Percentiles rank a stretch among this genome's conserved stretches.
Conservation (phyloP, 208 protist genomes). For the Acanthamoeba healyi region DNA sequence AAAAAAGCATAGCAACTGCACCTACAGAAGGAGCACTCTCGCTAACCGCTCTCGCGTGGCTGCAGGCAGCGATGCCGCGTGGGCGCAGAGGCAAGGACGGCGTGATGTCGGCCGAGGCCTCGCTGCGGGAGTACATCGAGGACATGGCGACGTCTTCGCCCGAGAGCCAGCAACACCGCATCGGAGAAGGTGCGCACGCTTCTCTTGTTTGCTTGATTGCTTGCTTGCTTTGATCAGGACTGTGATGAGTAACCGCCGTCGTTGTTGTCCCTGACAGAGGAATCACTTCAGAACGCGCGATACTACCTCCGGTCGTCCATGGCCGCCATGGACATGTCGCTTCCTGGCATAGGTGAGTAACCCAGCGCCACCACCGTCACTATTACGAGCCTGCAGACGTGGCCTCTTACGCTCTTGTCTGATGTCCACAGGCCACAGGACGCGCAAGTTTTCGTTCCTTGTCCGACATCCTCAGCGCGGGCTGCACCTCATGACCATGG, state of each 20-base stretch:
- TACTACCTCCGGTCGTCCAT: slow-evolving; percentile 3
- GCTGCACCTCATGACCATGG: slow-evolving; percentile 45
- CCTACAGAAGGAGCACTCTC: background rate
- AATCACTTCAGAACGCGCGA: background rate
- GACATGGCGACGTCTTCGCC: background rate
- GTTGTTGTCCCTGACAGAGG: background rate
- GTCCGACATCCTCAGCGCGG: slow-evolving; percentile 39
- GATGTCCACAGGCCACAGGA: slow-evolving; percentile 1
- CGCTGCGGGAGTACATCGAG: background rate
- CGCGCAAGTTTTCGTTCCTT: slow-evolving; percentile 42
- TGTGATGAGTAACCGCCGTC: background rate
- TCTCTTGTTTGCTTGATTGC: too few species aligned
- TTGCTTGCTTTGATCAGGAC: background rate
- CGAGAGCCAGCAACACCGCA: background rate
- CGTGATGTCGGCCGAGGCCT: background rate
- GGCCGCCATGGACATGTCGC: background rate
- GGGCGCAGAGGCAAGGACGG: background rate
- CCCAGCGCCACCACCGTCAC: too few species aligned
- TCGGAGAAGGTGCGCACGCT: background rate
- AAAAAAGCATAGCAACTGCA: background rate
- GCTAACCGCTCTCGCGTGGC: background rate
- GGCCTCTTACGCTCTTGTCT: too few species aligned
- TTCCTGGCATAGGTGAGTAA: slow-evolving; percentile 7
- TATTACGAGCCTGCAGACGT: too few species aligned
- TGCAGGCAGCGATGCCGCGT: background rate